Percentiles rank a stretch among this genome's conserved stretches.
Conservation (phyloP, 2,329 filamentous ascomycete genomes). For the Claviceps paspali region DNA sequence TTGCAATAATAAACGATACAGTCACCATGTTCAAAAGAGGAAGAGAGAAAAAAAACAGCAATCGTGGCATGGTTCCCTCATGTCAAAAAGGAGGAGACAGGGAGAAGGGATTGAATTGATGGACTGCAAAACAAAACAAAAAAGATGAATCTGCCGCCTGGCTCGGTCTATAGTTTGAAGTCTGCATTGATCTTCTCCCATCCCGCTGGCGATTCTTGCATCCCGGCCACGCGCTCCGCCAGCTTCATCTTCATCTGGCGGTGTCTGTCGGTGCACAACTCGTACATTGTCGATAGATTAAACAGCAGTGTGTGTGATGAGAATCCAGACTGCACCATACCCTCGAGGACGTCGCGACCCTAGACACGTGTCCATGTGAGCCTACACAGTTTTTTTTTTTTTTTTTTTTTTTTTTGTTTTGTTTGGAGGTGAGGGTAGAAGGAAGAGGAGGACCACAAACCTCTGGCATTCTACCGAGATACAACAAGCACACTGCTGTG, state of each 20-base stretch:
- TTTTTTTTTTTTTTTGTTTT: no score
- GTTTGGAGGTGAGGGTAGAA: background rate
- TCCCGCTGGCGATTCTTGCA: conserved; percentile 39
- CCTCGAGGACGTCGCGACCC: conserved; percentile 52
- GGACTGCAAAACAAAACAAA: no score
- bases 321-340: conserved; percentile 43
- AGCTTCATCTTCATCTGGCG: conserved; percentile 54
- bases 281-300: conserved; percentile 82
- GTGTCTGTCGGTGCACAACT: conserved; percentile 71
- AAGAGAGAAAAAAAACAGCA: no score
- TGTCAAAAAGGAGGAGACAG: no score
- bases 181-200: conserved; percentile 60
- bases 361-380: conserved; percentile 14
- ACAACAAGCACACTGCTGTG: conserved; percentile 68
- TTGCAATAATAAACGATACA: no score
- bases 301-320: conserved; percentile 72
- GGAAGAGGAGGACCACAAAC: conserved; percentile 25
- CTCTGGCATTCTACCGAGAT: conserved; percentile 61
- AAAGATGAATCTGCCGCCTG: no score
- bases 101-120: no score
- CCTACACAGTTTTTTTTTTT: background rate
- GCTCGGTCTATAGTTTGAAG: conserved; percentile 66
- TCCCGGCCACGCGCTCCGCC: conserved; percentile 51
- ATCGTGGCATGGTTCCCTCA: no score
- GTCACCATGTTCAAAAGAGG: no score